A percentile compares a stretch with the other conserved stretches of the same genome.
These are phyloP conservation scores for Epipyxis sp. DNA, from an alignment of 108 stramenopile species.

Conservation along the genomic window DNA sequence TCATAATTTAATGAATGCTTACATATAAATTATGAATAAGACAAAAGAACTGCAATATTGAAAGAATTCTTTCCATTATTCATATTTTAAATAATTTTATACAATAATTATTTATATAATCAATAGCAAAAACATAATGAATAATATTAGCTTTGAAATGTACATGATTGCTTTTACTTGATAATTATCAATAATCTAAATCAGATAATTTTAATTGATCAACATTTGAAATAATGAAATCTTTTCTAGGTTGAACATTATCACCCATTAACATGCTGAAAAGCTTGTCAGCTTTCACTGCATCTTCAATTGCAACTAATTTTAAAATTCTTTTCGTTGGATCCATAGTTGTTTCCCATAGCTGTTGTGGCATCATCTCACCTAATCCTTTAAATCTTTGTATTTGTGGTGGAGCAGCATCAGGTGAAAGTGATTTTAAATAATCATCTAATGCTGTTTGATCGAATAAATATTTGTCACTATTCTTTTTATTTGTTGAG, in stretches of 20 bases:
- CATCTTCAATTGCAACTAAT: slow-evolving; percentile 78
- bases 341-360: slow-evolving; percentile 93
- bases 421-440: slow-evolving; percentile 8
- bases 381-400: slow-evolving; percentile 76
- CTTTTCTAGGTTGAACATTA: slow-evolving; percentile 71
- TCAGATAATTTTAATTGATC: slow-evolving; percentile 68
- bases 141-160: too few species aligned
- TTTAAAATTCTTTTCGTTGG: slow-evolving; percentile 71
- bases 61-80: too few species aligned
- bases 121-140: too few species aligned
- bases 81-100: too few species aligned
- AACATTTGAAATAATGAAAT: slow-evolving; percentile 74
- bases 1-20: too few species aligned
- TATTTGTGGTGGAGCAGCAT: neutral
- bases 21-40: too few species aligned
- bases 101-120: too few species aligned
- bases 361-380: slow-evolving; percentile 92
- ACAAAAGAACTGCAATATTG: too few species aligned
- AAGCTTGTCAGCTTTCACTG: slow-evolving; percentile 72
- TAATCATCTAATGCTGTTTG: neutral
- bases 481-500: slow-evolving; percentile 30
- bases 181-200: slow-evolving; percentile 81
- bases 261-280: slow-evolving; percentile 84
- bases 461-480: neutral
- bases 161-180: too few species aligned